Conservation (phyloP, 257 asterid genomes). For the Euphrasia confusa region DNA sequence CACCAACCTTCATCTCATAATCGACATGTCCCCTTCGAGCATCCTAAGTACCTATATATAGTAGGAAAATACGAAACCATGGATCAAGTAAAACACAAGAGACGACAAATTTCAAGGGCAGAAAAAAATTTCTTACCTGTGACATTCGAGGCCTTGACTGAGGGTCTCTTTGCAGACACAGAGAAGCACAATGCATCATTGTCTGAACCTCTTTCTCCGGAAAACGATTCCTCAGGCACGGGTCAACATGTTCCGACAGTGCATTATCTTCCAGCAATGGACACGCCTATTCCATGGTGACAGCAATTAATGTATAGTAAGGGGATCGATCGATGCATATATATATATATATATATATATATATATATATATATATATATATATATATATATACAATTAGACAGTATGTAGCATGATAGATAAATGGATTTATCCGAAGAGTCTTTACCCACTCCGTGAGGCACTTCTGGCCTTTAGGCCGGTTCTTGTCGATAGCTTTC, state of each 20-base stretch:
- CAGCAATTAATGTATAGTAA: not conserved
- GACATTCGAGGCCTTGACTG: conserved; percentile 80
- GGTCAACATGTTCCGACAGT: conserved; percentile 52
- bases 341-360: too few species aligned
- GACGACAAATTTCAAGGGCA: not conserved
- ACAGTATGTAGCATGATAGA: too few species aligned
- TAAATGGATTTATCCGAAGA: not conserved
- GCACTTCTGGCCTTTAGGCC: conserved; percentile 81
- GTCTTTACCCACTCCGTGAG: conserved; percentile 71
- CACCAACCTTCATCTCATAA: too few species aligned
- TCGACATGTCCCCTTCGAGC: conserved; percentile 53
- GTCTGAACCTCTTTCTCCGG: conserved; percentile 48
- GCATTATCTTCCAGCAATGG: conserved; percentile 54
- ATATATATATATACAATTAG: too few species aligned
- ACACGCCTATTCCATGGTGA: conserved; percentile 52
- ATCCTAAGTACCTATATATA: conserved; percentile 57
- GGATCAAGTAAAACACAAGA: not conserved
- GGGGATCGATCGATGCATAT: too few species aligned
- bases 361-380: too few species aligned
- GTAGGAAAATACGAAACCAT: not conserved
- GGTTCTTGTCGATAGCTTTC: conserved; percentile 67
- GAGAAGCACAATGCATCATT: conserved; percentile 58
- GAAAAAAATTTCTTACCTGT: conserved; percentile 41
- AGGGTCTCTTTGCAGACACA: conserved; percentile 69
- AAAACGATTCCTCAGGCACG: conserved; percentile 40